These are phyloP conservation scores for Roridomyces roridus DNA, from an alignment of 768 basidiomycete species.

Conservation along the genomic window DNA sequence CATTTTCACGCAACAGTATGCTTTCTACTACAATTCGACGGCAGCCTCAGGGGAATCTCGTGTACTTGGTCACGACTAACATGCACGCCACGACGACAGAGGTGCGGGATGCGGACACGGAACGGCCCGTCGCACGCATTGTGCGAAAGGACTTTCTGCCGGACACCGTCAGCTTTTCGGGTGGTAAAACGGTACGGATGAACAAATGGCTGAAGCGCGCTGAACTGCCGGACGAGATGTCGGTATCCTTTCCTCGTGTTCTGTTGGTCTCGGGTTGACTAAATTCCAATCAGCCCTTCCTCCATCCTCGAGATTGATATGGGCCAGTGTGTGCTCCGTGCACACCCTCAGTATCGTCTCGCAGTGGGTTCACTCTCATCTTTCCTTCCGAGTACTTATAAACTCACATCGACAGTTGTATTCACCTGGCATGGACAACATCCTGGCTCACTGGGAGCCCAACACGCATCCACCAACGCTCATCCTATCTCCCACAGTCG, in stretches of 20 bases:
- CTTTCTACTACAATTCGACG: too few species aligned
- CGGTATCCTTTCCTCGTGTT: not conserved
- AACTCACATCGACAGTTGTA: too few species aligned
- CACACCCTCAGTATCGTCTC: not conserved
- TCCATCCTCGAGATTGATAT: not conserved
- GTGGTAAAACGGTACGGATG: not conserved
- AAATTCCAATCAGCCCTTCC: not conserved
- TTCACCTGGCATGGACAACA: not conserved
- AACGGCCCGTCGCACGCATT: not conserved
- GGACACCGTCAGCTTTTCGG: not conserved
- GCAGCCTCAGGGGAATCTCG: too few species aligned
- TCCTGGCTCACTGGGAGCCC: not conserved
- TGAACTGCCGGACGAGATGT: not conserved
- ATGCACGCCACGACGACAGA: not conserved
- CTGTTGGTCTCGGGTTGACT: too few species aligned
- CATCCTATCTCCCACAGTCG: not conserved
- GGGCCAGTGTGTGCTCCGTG: not conserved
- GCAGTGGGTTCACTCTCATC: not conserved
- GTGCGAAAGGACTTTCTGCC: not conserved
- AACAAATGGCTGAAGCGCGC: not conserved
- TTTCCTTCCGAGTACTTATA: too few species aligned
- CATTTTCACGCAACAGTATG: too few species aligned
- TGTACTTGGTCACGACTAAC: not conserved
- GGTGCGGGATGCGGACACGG: not conserved
- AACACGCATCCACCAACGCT: not conserved